phyloP scores from a whole-genome alignment of 73 alveolate species.

The Paramecium bursaria region DNA sequence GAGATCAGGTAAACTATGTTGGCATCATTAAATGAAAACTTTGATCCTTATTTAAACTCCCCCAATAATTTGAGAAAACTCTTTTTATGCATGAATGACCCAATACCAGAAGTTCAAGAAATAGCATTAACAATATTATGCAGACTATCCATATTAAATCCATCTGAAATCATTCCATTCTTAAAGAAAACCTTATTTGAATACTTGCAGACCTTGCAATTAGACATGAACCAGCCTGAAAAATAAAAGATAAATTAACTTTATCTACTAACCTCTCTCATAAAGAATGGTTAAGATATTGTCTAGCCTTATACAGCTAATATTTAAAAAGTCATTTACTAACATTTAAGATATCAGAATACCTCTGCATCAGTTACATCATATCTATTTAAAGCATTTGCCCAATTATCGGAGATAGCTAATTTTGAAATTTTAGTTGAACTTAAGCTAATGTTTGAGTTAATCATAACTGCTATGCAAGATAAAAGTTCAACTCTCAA shows the following conservation, averaged over 20 bases:
- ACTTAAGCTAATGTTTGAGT: conserved; percentile 78
- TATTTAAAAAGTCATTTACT: conserved; percentile 71
- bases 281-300: conserved; percentile 58
- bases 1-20: conserved; percentile 85
- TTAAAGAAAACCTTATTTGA: conserved; percentile 76
- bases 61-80: conserved; percentile 78
- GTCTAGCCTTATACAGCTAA: conserved; percentile 77
- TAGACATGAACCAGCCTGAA: conserved; percentile 61
- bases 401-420: conserved; percentile 66
- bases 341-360: conserved; percentile 73
- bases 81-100: conserved; percentile 84
- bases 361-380: conserved; percentile 78
- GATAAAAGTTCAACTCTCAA: conserved; percentile 78
- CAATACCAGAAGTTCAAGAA: conserved; percentile 79
- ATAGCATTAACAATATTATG: conserved; percentile 81
- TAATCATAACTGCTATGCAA: conserved; percentile 79
- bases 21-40: conserved; percentile 79
- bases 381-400: conserved; percentile 82
- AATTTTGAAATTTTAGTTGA: conserved; percentile 75
- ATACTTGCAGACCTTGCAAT: conserved; percentile 72
- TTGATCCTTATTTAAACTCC: conserved; percentile 78
- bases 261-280: conserved; percentile 41
- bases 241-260: conserved; percentile 53
- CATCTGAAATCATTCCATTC: conserved; percentile 79
- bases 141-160: conserved; percentile 79